Evolutionary conservation across 2,329 filamentous ascomycete species (phyloP), one percentile per base, ranked within the genome.

Genomic region (Shiraia sp.): DNA sequence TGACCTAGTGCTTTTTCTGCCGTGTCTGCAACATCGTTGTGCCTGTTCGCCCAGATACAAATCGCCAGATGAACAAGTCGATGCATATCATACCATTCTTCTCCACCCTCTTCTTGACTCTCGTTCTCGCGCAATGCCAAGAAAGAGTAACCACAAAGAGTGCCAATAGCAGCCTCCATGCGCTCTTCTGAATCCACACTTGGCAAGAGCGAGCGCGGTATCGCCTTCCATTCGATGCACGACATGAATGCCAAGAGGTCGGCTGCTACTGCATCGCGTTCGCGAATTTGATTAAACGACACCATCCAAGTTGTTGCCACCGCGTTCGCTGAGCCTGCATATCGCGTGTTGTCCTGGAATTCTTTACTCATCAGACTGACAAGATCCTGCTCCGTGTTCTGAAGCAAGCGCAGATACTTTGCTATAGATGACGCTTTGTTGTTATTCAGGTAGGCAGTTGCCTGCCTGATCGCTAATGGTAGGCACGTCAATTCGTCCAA

Each of bases 301-400:
- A 76, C 63, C 0, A 74, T 47, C 67, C 64, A 76, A 0, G 74
- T 75, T 0, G 60, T 68, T 0, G 70, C 70, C 0, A 75, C 61
- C 1, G 73, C 63, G 19, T 74, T 70, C 15, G 63, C 62, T 1
- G 67, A 54, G 1, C 35, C 46, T 10, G 27, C 39, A 43, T 76
- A 74, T 22, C 69, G 65, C 1, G 53, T 65, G 2, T 63, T 49
- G 41, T 74, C 71, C 3, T 49, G 53, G 16, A 75, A 72, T n/a
- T 72, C 66, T 37, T 47, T 47, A 36, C 64, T 72, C 16, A 76
- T 55, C 0, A 76, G 36, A 4, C 47, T 45, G 2, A 68, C 47
- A 1, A 61, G 40, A 4, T 72, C 58, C 8, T 71, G 28, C 15
- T 73, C 58, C 0, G 63, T 65, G 4, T 47, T 52, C 4, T 42